Base-by-base conservation (phyloP, 371 early-diverging fungal genomes). In the Batkoa obscura region DNA sequence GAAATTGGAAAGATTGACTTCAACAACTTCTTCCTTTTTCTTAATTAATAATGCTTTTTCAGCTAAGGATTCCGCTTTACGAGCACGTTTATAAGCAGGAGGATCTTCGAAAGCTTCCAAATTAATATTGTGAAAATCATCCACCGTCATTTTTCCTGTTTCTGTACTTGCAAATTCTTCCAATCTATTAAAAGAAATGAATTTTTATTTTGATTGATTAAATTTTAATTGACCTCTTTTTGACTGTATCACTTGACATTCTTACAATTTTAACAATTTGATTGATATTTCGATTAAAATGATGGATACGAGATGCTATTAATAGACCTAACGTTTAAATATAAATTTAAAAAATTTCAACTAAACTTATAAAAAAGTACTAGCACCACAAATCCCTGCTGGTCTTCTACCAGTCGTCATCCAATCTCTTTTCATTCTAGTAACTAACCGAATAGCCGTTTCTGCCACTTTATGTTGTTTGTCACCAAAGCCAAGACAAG, bases 371-470 rank as follows among this genome's bases (percentile, higher is more conserved):
- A 66, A n/a, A 42, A 1, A 23, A 61, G 31, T 65, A 68, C 91
- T 81, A 2, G 98, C 99, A 34, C 96, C 99, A 71, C 99, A 99
- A 36, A 99, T 82, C 62, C 98, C 99, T n/a, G 94, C 84, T 5
- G 99, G 99, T 15, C 94, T 76, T 62, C 99, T 80, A 43, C 99
- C 99, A 1, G 79, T 81, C 45, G 83, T 74, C 55, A 99, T 94
- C 98, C 99, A 99, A 73, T 99, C 99, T 49, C 95, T 77, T 54
- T 92, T 87, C 98, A 99, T 96, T 49, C 99, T 79, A 54, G 81
- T 79, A 1, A 94, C 88, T 13, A 99, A 66, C 15, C 93, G 79
- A 23, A 84, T 68, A 0, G 98, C 90, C 60, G 92, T 90, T 33
- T 75, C 65, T 9, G 83, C 79, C 0, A 96, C 93, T 30, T 72